Evolutionary conservation across 108 stramenopile species (phyloP), one percentile per base, ranked within the genome.

Genomic region (Parmales sp.): DNA sequence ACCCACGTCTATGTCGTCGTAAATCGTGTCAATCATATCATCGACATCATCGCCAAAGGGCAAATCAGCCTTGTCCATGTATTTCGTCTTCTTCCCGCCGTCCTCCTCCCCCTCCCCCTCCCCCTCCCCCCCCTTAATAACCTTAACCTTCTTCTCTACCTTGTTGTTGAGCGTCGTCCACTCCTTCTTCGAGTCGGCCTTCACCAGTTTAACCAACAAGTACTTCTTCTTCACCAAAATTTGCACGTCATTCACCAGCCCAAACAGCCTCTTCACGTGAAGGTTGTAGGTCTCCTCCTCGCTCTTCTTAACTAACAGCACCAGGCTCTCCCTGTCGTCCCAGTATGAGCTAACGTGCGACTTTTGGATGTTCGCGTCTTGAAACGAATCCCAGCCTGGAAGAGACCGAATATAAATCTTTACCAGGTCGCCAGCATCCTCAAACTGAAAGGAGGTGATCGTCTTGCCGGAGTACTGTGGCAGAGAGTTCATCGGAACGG

Each of bases 161-260:
- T 60, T 60, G 6, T 60, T 60, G 26, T 26, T 34, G n/a, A 60
- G 28, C 4, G 54, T 60, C 16, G 54, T 28, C 54, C 54, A 60
- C 1, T 6, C 9, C 4, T 60, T 34, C 6, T 60, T 34, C 31
- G n/a, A n/a, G n/a, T 34, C 36, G 31, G 31, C 36, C 54, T 60
- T 60, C 11, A 34, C 13, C 9, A 60, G 4, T 20, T 60, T 60
- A 2, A 60, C 3, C 1, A 60, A 4, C 29, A 28, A 29, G 6
- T 20, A 13, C 4, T 60, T 60, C 29, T 34, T 28, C 54, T 60
- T 60, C 54, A 28, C 29, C 13, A 60, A 34, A 20, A 34, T 60
- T 34, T 60, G 13, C 31, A 11, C 13, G 26, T 60, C 54, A 34
- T 19, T 60, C 2, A 60, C 20, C 31, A 34, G 31, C 0, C n/a